A percentile compares a stretch with the other conserved stretches of the same genome.
phyloP scores from a whole-genome alignment of 2,329 filamentous ascomycete species.

The Beauveria rudraprayagi region DNA sequence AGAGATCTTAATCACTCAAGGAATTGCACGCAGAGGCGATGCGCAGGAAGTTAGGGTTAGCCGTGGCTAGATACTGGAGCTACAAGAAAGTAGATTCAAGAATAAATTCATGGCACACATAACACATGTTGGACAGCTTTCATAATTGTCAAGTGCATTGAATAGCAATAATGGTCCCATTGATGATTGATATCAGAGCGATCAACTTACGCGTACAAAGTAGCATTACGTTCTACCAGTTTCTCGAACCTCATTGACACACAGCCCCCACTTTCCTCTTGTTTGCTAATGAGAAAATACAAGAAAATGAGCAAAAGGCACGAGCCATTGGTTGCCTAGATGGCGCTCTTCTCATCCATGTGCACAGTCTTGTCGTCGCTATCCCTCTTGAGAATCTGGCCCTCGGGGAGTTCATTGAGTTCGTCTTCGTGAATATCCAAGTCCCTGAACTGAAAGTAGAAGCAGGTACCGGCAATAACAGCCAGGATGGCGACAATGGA shows the following conservation, averaged over 20 bases:
- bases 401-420: conserved; percentile 49
- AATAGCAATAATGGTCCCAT: too few species aligned
- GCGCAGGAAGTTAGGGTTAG: not conserved
- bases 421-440: conserved; percentile 59
- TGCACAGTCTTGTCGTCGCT: conserved; percentile 4
- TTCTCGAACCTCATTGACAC: too few species aligned
- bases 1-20: not conserved
- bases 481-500: conserved; percentile 57
- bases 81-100: not conserved
- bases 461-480: conserved; percentile 52
- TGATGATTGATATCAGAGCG: too few species aligned
- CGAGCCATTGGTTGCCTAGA: not conserved
- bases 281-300: not conserved
- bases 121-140: too few species aligned
- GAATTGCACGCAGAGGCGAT: not conserved
- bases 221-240: too few species aligned
- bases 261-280: too few species aligned
- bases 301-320: not conserved
- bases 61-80: not conserved
- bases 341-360: conserved; percentile 4
- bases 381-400: not conserved
- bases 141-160: too few species aligned
- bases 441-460: conserved; percentile 59
- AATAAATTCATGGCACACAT: too few species aligned
- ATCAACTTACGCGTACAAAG: too few species aligned